A percentile compares a stretch with the other conserved stretches of the same genome.
phyloP scores from a whole-genome alignment of 768 basidiomycete species.

The Solioccasus polychromus region DNA sequence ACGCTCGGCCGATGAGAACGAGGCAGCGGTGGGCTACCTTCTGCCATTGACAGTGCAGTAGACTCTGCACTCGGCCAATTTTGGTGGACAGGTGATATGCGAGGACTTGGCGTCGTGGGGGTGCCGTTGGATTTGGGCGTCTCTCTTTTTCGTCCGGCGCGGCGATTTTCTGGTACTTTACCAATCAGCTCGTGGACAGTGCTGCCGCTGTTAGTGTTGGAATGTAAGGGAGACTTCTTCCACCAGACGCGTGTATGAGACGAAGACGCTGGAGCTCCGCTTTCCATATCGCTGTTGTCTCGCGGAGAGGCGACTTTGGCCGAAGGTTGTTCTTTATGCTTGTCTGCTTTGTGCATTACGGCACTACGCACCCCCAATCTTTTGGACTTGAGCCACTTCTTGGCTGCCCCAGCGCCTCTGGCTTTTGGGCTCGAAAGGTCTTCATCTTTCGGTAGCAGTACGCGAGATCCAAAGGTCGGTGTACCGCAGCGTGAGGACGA shows the following conservation, averaged over 20 bases:
- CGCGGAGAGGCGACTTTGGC: not conserved
- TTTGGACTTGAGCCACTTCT: constrained; percentile 30
- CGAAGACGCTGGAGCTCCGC: constrained; percentile 7
- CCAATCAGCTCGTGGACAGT: constrained; percentile 11
- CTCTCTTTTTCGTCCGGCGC: constrained; percentile 6
- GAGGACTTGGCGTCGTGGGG: constrained; percentile 23
- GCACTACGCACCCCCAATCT: constrained; percentile 26
- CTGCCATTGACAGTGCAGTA: constrained; percentile 3
- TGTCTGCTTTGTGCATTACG: constrained; percentile 22
- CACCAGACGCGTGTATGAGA: constrained; percentile 29
- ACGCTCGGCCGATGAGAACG: constrained; percentile 25
- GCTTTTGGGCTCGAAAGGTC: constrained; percentile 17
- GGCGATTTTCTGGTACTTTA: constrained; percentile 1
- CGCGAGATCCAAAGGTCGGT: constrained; percentile 59
- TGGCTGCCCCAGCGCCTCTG: constrained; percentile 16
- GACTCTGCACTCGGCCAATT: constrained; percentile 25
- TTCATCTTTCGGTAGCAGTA: constrained; percentile 24
- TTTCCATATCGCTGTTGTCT: constrained; percentile 7
- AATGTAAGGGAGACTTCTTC: constrained; percentile 22
- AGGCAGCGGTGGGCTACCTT: constrained; percentile 3
- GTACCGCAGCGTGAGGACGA: constrained; percentile 56
- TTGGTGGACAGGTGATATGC: constrained; percentile 15
- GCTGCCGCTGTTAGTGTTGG: constrained; percentile 9
- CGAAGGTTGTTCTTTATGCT: constrained; percentile 12
- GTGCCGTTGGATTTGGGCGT: constrained; percentile 8